Evolutionary conservation across 2,329 filamentous ascomycete genomes (phyloP), one percentile per base, ranked within the genome.

Genomic region (Xylariaceae sp.): DNA sequence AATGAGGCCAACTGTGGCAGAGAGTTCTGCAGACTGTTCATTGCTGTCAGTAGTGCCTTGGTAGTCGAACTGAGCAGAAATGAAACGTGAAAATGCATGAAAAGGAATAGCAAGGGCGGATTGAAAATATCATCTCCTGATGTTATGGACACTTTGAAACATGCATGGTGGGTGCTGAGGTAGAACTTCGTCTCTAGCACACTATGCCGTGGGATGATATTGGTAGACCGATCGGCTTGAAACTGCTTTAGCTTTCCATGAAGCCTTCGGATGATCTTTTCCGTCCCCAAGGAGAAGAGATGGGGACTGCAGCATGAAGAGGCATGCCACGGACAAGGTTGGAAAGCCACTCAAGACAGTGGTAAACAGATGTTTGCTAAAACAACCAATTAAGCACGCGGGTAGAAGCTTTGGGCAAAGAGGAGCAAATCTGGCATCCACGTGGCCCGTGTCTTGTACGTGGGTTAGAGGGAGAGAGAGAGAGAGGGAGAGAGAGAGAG

Each of bases 51-150:
- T 71, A 61, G 77, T 68, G 50, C 67, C 68, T 62, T 78, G 73
- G 1, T 73, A 72, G 58, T 76, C 67, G 34, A 77, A 69, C 61
- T 79, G 77, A 42, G 75, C 76, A 39, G 70, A 56, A 17, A 78
- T 70, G 60, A 77, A 77, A 23, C 69, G 68, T 6, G 75, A 72
- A 53, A 68, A 61, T 64, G 42, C 18, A 57, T 51, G n/a, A 59
- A 53, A 13, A 59, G 23, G 13, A 30, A 47, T 49, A 17, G 50
- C 23, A 30, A 45, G 15, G 48, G 39, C 8, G 54, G 10, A 4
- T n/a, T 2, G 37, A 42, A 10, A 13, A 54, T 18, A 8, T 17
- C 11, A 34, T 56, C 49, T 45, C 30, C 35, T 2, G 51, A 23
- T 5, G 59, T 10, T 13, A 65, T 37, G 17, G 55, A 56, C 35